These are phyloP conservation scores for Lyophyllum shimeji DNA, from an alignment of 768 basidiomycete species.

Conservation along the genomic window DNA sequence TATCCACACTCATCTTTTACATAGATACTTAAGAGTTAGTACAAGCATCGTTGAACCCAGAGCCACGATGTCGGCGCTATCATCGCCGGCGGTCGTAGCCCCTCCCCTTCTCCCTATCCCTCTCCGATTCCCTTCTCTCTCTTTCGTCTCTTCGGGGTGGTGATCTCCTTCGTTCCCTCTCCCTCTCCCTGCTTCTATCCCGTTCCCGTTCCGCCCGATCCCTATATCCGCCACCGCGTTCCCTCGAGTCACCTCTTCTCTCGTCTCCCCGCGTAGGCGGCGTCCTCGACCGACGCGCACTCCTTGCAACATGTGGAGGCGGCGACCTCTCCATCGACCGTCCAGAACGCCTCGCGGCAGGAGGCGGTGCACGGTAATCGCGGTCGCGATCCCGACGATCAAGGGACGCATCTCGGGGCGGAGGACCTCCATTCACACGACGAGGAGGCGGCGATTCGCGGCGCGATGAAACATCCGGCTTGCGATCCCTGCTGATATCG, in stretches of 20 bases:
- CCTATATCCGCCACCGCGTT: slow-evolving; percentile 9
- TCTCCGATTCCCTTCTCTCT: slow-evolving; percentile 8
- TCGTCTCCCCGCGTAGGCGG: slow-evolving; percentile 14
- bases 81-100: slow-evolving; percentile 18
- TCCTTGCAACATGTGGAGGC: slow-evolving; percentile 23
- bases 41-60: too few species aligned
- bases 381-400: background rate
- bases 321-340: slow-evolving; percentile 22
- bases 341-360: background rate
- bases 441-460: slow-evolving; percentile 16
- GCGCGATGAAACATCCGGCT: slow-evolving; percentile 15
- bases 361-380: slow-evolving; percentile 8
- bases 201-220: slow-evolving; percentile 12
- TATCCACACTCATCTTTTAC: background rate
- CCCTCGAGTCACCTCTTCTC: slow-evolving; percentile 11
- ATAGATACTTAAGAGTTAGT: background rate
- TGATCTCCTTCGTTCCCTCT: background rate
- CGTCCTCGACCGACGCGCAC: slow-evolving; percentile 21
- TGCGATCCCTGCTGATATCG: slow-evolving; percentile 1
- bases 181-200: slow-evolving; percentile 1
- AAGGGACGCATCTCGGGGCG: slow-evolving; percentile 1
- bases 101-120: slow-evolving; percentile 14
- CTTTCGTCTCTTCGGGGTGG: slow-evolving; percentile 12
- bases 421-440: slow-evolving; percentile 7
- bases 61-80: too few species aligned